phyloP scores from a whole-genome alignment of 2,329 filamentous ascomycete genomes.

The Alternaria metachromatica region DNA sequence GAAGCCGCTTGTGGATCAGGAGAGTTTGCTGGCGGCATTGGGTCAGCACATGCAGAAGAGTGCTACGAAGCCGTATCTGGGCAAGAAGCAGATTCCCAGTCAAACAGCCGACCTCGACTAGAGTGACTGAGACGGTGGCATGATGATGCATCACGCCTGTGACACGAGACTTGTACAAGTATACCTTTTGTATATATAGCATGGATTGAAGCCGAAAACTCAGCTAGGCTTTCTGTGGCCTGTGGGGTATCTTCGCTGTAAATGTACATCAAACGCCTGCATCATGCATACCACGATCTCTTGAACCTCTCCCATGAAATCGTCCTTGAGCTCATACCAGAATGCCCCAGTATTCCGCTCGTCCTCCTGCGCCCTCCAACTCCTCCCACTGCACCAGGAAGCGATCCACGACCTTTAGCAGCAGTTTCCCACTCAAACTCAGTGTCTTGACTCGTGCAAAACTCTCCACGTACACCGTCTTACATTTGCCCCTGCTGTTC shows the following conservation, averaged over 20 bases:
- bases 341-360: constrained; percentile 54
- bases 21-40: constrained; percentile 50
- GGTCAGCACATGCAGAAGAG: constrained; percentile 50
- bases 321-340: constrained; percentile 35
- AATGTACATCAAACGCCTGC: constrained; percentile 12
- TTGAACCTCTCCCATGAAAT: neutral
- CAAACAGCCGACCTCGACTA: constrained; percentile 20
- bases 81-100: constrained; percentile 16
- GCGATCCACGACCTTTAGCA: constrained; percentile 74
- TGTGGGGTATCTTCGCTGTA: constrained; percentile 19
- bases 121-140: neutral
- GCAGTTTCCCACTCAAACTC: constrained; percentile 82
- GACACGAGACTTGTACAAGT: constrained; percentile 15
- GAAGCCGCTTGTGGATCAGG: constrained; percentile 35
- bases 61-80: constrained; percentile 17
- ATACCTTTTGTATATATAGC: constrained; percentile 34
- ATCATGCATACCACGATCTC: neutral
- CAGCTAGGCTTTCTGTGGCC: neutral
- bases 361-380: constrained; percentile 57
- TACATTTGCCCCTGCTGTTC: constrained; percentile 62
- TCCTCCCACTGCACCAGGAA: constrained; percentile 83
- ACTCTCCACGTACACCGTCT: constrained; percentile 86
- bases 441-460: constrained; percentile 85
- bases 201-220: constrained; percentile 6
- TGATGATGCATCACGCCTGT: neutral